phyloP scores from a whole-genome alignment of 2,329 filamentous ascomycete genomes.

The Zasmidium angulare region DNA sequence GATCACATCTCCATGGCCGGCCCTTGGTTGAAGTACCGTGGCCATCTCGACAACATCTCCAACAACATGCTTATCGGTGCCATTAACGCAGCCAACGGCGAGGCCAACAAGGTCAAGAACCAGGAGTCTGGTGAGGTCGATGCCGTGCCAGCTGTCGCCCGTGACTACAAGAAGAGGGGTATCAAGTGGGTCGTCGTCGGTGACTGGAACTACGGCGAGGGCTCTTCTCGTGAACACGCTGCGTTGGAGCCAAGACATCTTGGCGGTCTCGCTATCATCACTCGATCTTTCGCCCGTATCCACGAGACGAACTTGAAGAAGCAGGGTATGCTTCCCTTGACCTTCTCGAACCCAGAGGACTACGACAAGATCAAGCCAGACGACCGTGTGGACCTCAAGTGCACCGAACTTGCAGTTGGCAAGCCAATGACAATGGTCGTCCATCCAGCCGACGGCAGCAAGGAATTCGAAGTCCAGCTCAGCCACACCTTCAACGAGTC shows the following conservation, averaged over 20 bases:
- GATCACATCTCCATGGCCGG: conserved; percentile 63
- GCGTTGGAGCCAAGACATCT: conserved; percentile 97
- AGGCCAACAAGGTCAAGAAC: conserved; percentile 98
- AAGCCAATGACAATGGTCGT: conserved; percentile 90
- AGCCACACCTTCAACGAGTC: conserved; percentile 97
- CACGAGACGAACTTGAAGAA: conserved; percentile 99
- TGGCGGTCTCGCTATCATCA: conserved; percentile 95
- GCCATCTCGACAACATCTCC: conserved; percentile 98
- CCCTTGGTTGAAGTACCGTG: conserved; percentile 98
- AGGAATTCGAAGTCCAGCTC: conserved; percentile 78
- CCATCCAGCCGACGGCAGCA: conserved; percentile 79
- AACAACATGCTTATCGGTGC: conserved; percentile 99
- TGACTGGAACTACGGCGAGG: conserved; percentile 99
- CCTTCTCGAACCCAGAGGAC: conserved; percentile 89
- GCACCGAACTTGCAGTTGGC: conserved; percentile 86
- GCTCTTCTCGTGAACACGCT: conserved; percentile 95
- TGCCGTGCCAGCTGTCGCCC: conserved; percentile 87
- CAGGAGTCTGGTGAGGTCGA: conserved; percentile 77
- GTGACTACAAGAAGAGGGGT: conserved; percentile 97
- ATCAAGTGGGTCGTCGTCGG: conserved; percentile 96
- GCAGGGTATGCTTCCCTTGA: conserved; percentile 99
- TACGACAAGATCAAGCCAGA: conserved; percentile 96
- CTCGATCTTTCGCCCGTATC: conserved; percentile 94
- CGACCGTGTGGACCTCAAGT: conserved; percentile 86
- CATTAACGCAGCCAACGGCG: conserved; percentile 90